phyloP scores from a whole-genome alignment of 805 yeast species.

The Lipomyces spencermartinsiae region DNA sequence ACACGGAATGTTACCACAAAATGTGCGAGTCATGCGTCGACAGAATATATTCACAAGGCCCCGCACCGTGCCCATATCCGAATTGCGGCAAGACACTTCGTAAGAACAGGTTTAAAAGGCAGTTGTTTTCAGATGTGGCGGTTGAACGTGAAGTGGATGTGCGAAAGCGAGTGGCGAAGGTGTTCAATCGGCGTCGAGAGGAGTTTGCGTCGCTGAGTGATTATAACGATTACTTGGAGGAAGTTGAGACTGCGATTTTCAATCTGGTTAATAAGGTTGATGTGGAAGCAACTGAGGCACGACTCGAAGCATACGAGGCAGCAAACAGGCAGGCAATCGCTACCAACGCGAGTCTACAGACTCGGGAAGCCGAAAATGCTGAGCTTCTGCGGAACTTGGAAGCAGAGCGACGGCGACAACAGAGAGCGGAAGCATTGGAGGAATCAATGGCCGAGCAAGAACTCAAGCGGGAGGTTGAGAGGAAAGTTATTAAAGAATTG shows the following conservation, averaged over 20 bases:
- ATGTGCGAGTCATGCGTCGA: conserved; percentile 97
- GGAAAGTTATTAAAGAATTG: conserved; percentile 46
- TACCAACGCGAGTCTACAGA: conserved; percentile 73
- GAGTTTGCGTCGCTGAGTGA: conserved; percentile 68
- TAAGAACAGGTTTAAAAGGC: conserved; percentile 88
- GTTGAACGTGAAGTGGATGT: conserved; percentile 95
- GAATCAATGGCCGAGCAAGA: conserved; percentile 36
- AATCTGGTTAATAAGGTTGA: conserved; percentile 75
- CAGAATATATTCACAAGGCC: conserved; percentile 90
- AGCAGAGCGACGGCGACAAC: conserved; percentile 58
- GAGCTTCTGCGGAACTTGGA: conserved; percentile 67
- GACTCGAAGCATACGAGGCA: conserved; percentile 66
- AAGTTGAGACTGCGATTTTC: conserved; percentile 79
- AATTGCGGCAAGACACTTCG: conserved; percentile 86
- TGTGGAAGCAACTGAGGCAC: conserved; percentile 68
- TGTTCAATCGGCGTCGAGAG: conserved; percentile 79
- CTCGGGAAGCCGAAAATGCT: conserved; percentile 71
- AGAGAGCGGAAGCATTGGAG: conserved; percentile 25
- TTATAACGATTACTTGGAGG: conserved; percentile 81
- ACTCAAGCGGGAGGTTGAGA: conserved; percentile 34
- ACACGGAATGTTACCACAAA: conserved; percentile 97
- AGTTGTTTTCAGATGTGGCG: conserved; percentile 85
- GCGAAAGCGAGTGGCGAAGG: conserved; percentile 73
- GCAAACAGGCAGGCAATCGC: conserved; percentile 76
- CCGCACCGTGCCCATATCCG: conserved; percentile 95